Evolutionary conservation across 257 asterid species (phyloP), one percentile per base, ranked within the genome.

Genomic region (Przewalskia tangutica): DNA sequence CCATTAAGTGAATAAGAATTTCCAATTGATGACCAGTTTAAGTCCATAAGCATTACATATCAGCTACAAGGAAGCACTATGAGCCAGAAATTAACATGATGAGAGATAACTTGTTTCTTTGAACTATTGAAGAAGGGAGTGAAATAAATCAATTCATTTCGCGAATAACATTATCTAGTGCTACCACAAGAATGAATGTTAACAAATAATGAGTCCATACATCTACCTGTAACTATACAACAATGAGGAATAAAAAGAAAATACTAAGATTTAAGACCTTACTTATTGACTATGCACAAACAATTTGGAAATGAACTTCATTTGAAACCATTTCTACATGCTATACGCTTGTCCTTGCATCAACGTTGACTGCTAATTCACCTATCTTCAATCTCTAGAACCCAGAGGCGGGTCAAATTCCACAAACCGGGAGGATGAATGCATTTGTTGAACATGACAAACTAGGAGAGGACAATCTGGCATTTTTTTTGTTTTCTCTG

Each of bases 261-360:
- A 20, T 38, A 38, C 36, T 79, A 48, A 40, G 59, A 46, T 59
- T 48, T 12, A 66, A 42, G 44, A 27, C 63, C 63, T 23, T 46
- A 71, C 79, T 71, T 27, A 50, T 18, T 79, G 60, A 79, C 38
- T 77, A 56, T 77, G 70, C 75, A 60, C 73, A 79, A 17, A 13
- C 34, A 79, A 60, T 40, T 79, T 60, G 73, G 82, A 79, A 79
- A 59, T 59, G 82, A n/a, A 42, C 42, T 40, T 73, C 60, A 79
- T 59, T 58, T 79, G 75, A 14, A 59, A 17, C 71, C 60, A 60
- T 60, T 60, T 79, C 20, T 17, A 75, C 62, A 20, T 79, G 71
- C 80, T 75, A 75, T 50, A 50, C 23, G 80, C 34, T 59, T 60
- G 8, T 34, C 73, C 71, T 60, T 60, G 82, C 73, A 79, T 63